Evolutionary conservation across 1,284 basidiomycete genomes (phyloP).

Genomic region (Ganoderma multipileum): DNA sequence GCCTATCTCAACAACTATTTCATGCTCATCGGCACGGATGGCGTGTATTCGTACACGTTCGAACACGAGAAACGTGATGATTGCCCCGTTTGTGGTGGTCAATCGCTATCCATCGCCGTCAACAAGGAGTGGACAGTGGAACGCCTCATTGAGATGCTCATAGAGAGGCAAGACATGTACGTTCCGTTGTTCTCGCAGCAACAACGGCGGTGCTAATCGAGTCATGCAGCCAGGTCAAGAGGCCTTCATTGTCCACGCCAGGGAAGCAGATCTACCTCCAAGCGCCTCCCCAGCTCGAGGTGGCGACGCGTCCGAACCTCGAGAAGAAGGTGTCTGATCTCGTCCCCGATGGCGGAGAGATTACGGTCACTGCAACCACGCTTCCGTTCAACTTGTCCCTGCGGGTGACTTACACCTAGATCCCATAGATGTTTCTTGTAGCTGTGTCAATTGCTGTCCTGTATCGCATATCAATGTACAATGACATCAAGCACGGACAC

Average conservation of each 20-base stretch:
- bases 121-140: constrained; percentile 81
- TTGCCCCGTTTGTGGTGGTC: constrained; percentile 97
- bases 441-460: constrained; percentile 7
- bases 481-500: neutral
- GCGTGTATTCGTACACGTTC: constrained; percentile 98
- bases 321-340: constrained; percentile 86
- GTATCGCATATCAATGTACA: constrained; percentile 10
- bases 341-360: constrained; percentile 75
- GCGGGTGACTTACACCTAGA: constrained; percentile 64
- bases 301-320: constrained; percentile 88
- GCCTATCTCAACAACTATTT: constrained; percentile 98
- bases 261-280: constrained; percentile 88
- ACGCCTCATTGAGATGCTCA: constrained; percentile 83
- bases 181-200: constrained; percentile 41
- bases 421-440: neutral
- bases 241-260: constrained; percentile 80
- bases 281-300: constrained; percentile 89
- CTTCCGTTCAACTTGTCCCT: constrained; percentile 89
- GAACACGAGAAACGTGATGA: constrained; percentile 92
- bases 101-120: constrained; percentile 77
- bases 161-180: constrained; percentile 88
- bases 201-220: neutral
- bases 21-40: constrained; percentile 96
- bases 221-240: constrained; percentile 85
- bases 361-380: constrained; percentile 87